These are phyloP conservation scores for Aspergillus wentii DNA, from an alignment of 495 filamentous ascomycete species.

Conservation along the genomic window DNA sequence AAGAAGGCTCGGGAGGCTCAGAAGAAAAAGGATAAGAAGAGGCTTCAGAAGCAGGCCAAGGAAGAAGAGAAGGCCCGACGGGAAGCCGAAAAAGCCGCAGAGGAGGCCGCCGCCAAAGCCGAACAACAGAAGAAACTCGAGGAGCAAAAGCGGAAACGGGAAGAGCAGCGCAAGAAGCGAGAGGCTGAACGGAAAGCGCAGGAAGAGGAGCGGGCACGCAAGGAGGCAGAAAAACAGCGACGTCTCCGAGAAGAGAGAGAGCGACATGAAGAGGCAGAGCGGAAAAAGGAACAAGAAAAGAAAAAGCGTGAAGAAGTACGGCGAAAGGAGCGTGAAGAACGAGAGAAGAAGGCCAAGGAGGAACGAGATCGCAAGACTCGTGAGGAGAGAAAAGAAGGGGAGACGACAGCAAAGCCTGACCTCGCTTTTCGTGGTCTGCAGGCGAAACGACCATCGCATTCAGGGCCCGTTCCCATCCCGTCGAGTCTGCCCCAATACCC, in stretches of 20 bases:
- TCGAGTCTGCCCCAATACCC: slow-evolving; percentile 48
- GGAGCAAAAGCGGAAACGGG: slow-evolving; percentile 71
- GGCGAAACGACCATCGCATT: slow-evolving; percentile 39
- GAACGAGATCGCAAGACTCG: slow-evolving; percentile 65
- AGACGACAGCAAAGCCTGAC: slow-evolving; percentile 38
- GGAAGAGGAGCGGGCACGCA: slow-evolving; percentile 77
- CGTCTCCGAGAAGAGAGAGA: slow-evolving; percentile 79
- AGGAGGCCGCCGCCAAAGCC: slow-evolving; percentile 72
- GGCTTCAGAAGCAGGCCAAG: slow-evolving; percentile 75
- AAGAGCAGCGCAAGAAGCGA: slow-evolving; percentile 86
- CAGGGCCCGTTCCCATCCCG: slow-evolving; percentile 46
- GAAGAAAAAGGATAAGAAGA: slow-evolving; percentile 87
- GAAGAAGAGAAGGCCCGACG: slow-evolving; percentile 84
- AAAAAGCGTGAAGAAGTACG: slow-evolving; percentile 58
- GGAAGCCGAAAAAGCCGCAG: slow-evolving; percentile 87
- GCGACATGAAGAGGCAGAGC: slow-evolving; percentile 68
- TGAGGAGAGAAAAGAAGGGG: slow-evolving; percentile 54
- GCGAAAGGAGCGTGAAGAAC: slow-evolving; percentile 67
- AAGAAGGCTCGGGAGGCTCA: slow-evolving; percentile 92
- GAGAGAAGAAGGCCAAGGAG: slow-evolving; percentile 60
- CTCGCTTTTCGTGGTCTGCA: slow-evolving; percentile 38
- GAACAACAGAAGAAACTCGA: slow-evolving; percentile 76
- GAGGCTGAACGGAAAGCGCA: slow-evolving; percentile 89
- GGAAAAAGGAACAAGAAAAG: slow-evolving; percentile 66
- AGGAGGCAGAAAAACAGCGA: slow-evolving; percentile 74